Conservation (phyloP, 2,329 filamentous ascomycete species). For the Zymoseptoria crescenta region DNA sequence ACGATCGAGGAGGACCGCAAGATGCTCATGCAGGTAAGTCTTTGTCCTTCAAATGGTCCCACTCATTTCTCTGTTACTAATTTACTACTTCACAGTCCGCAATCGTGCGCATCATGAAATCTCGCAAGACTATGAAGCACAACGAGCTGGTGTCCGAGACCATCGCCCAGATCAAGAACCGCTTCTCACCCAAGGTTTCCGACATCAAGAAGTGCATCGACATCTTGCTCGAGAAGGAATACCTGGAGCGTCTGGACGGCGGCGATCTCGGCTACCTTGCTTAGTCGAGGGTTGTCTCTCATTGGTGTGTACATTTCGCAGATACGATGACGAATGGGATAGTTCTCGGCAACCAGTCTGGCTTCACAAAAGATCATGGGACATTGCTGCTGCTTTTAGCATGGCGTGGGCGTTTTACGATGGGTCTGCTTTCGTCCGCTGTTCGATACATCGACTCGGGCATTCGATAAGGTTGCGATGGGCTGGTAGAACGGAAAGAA, state of each 20-base stretch:
- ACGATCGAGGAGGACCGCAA: slow-evolving; percentile 98
- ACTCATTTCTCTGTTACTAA: slow-evolving; percentile 25
- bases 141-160: slow-evolving; percentile 88
- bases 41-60: slow-evolving; percentile 2
- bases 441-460: background rate
- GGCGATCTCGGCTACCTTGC: slow-evolving; percentile 93
- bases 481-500: background rate
- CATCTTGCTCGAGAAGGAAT: slow-evolving; percentile 97
- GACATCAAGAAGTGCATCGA: slow-evolving; percentile 99
- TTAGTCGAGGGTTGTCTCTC: slow-evolving; percentile 36
- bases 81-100: slow-evolving; percentile 59
- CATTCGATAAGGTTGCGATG: background rate
- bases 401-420: slow-evolving; percentile 24
- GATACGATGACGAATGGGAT: background rate
- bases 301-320: slow-evolving; percentile 1
- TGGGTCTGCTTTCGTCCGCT: background rate
- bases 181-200: slow-evolving; percentile 83
- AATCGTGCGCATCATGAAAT: slow-evolving; percentile 99
- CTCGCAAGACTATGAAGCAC: slow-evolving; percentile 98
- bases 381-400: slow-evolving; percentile 15
- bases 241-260: slow-evolving; percentile 87
- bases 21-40: slow-evolving; percentile 83
- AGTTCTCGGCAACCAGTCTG: background rate
- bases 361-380: background rate
- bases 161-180: slow-evolving; percentile 86